Conservation (phyloP, 345 rosid genomes). For the Rhodamnia rubescens region DNA sequence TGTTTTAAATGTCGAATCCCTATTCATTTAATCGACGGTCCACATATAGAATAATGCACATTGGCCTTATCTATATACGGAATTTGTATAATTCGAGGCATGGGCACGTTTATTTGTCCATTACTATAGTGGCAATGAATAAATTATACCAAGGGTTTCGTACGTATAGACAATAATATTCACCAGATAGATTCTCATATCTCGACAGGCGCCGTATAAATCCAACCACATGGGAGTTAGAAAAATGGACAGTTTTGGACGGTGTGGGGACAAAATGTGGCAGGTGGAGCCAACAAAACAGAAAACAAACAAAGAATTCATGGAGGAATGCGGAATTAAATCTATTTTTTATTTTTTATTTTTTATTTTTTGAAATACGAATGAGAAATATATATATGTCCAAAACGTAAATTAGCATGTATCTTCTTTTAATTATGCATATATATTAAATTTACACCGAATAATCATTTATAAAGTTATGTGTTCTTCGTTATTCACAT, state of each 20-base stretch:
- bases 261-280: background rate
- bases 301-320: background rate
- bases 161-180: background rate
- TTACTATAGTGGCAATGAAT: background rate
- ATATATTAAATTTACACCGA: too few relatives aligned
- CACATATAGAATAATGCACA: background rate
- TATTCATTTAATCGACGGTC: background rate
- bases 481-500: background rate
- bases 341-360: background rate
- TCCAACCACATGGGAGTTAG: background rate
- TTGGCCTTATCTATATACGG: background rate
- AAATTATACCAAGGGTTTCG: background rate
- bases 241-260: background rate
- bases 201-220: background rate
- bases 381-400: background rate
- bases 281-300: background rate
- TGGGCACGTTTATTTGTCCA: background rate
- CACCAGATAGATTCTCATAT: background rate
- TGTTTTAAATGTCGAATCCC: background rate
- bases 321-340: background rate
- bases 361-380: background rate
- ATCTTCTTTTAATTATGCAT: background rate
- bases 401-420: background rate
- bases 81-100: background rate
- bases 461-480: background rate